These are phyloP conservation scores for Exophiala sideris DNA, from an alignment of 2,329 filamentous ascomycete species.

Conservation along the genomic window DNA sequence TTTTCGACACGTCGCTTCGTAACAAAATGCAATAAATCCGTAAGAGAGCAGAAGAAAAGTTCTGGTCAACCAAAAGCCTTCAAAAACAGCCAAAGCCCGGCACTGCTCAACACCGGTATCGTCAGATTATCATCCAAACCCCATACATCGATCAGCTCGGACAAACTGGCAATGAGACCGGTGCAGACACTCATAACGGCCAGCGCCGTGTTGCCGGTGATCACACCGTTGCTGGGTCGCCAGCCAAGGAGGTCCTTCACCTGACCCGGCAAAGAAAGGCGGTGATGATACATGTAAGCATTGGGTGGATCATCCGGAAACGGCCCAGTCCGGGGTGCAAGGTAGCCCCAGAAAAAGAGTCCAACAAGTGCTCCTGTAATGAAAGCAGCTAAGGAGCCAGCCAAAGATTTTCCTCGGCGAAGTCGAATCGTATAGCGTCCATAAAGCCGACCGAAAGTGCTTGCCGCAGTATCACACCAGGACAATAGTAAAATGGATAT, in stretches of 20 bases:
- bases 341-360: conserved; percentile 80
- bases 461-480: conserved; percentile 97
- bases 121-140: conserved; percentile 97
- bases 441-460: conserved; percentile 86
- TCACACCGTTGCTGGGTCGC: conserved; percentile 54
- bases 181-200: conserved; percentile 80
- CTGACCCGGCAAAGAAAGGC: conserved; percentile 64
- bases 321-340: conserved; percentile 66
- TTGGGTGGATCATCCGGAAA: conserved; percentile 62
- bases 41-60: neutral
- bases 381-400: conserved; percentile 82
- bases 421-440: conserved; percentile 85
- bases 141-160: conserved; percentile 86
- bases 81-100: conserved; percentile 87
- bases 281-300: conserved; percentile 74
- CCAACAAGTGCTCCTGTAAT: conserved; percentile 78
- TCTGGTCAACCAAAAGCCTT: conserved; percentile 65
- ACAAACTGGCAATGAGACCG: conserved; percentile 82
- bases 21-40: neutral
- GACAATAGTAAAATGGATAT: conserved; percentile 86
- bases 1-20: neutral
- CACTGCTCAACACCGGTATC: conserved; percentile 84
- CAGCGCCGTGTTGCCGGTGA: conserved; percentile 70
- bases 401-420: conserved; percentile 83
- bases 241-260: conserved; percentile 61